phyloP scores from a whole-genome alignment of 78 protist genomes.

The Capsaspora owczarzaki region DNA sequence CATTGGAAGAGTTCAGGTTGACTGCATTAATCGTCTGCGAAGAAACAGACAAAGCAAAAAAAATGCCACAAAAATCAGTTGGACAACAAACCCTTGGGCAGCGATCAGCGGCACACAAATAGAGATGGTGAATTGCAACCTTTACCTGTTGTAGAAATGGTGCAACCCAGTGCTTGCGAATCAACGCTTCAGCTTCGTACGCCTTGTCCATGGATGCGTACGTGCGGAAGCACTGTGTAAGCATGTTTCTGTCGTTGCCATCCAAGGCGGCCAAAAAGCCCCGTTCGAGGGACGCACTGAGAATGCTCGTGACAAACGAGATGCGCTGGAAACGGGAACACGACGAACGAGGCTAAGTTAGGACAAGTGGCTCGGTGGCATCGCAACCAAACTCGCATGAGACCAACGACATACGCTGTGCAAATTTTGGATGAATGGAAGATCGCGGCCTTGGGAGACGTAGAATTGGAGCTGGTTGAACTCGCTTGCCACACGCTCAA shows the following conservation, averaged over 20 bases:
- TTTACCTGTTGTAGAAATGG: background rate
- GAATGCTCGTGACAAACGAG: background rate
- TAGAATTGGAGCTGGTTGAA: conserved; percentile 32
- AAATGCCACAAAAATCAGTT: no score
- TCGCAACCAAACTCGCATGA: no score
- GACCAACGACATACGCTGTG: background rate
- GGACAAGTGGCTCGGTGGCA: no score
- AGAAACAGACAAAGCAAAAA: no score
- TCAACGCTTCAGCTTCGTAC: background rate
- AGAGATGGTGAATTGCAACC: no score
- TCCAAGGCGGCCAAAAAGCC: background rate
- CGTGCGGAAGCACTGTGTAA: background rate
- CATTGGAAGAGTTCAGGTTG: no score
- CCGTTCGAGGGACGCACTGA: background rate
- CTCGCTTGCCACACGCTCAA: conserved; percentile 32
- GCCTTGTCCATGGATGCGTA: background rate
- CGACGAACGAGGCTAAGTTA: no score
- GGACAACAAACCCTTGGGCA: no score
- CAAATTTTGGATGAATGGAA: background rate
- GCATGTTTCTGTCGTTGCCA: no score
- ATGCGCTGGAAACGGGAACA: background rate
- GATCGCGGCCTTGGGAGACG: background rate
- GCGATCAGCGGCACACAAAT: no score
- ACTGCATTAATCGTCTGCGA: no score
- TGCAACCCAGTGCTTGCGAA: background rate